phyloP scores from a whole-genome alignment of 2,329 filamentous ascomycete genomes.

The Xylaria digitata region DNA sequence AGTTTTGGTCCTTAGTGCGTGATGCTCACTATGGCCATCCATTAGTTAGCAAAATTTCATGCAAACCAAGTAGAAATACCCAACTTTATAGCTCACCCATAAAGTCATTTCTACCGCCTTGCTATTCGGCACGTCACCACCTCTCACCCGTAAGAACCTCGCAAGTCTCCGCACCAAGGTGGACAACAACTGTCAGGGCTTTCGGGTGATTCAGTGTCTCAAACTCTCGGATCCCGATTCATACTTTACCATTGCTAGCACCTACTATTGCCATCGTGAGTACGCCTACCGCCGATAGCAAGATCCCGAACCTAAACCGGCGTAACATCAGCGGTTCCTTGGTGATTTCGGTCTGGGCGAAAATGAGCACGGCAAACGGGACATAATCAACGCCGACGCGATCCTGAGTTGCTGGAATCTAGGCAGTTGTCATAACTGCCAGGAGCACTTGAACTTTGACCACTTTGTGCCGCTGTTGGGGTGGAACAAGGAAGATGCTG shows the following conservation, averaged over 20 bases:
- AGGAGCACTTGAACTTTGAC: conserved; percentile 18
- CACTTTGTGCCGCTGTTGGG: conserved; percentile 20
- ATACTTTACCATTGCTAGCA: conserved; percentile 23
- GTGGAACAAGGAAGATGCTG: conserved; percentile 16
- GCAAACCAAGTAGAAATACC: background rate
- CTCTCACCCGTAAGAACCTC: conserved; percentile 19
- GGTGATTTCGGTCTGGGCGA: conserved; percentile 16
- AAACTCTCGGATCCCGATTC: conserved; percentile 10
- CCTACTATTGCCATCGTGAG: conserved; percentile 27
- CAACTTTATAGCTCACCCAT: no score
- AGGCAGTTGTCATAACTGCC: conserved; percentile 17
- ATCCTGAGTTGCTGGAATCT: conserved; percentile 24
- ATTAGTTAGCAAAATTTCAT: no score
- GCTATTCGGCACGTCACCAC: conserved; percentile 2
- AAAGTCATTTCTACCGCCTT: background rate
- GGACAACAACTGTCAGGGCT: conserved; percentile 22
- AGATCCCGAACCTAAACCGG: conserved; percentile 18
- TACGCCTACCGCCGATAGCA: background rate
- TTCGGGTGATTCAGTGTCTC: conserved; percentile 17
- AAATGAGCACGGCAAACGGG: conserved; percentile 1
- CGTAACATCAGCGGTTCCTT: conserved; percentile 21
- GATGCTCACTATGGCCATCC: no score
- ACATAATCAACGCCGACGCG: conserved; percentile 16
- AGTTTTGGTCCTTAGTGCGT: background rate
- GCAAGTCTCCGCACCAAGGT: conserved; percentile 6